A percentile compares a stretch with the other conserved stretches of the same genome.
phyloP scores from a whole-genome alignment of 176 grass and related monocot genomes.

The Pontederia crassipes region DNA sequence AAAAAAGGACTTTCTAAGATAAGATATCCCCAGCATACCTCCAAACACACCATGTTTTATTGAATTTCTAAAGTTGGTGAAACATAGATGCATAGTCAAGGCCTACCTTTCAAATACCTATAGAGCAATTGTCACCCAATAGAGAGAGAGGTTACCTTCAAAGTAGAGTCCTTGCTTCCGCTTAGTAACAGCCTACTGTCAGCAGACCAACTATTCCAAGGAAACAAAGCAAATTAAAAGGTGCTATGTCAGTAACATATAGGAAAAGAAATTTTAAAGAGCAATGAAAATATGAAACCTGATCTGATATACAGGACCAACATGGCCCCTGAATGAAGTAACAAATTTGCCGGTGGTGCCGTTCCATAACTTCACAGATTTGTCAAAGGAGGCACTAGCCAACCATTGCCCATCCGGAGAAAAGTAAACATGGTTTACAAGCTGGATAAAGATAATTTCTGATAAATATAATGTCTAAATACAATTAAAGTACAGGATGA shows the following conservation, averaged over 20 bases:
- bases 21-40: too few relatives aligned
- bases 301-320: conserved; percentile 91
- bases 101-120: too few relatives aligned
- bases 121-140: background rate
- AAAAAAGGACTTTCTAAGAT: too few relatives aligned
- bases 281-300: conserved; percentile 31
- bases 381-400: conserved; percentile 97
- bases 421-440: conserved; percentile 99
- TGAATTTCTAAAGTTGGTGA: background rate
- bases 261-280: background rate
- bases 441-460: conserved; percentile 25
- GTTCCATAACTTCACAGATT: conserved; percentile 95
- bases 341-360: conserved; percentile 84
- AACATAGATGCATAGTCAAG: background rate
- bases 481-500: too few relatives aligned
- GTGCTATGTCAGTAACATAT: background rate
- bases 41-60: background rate
- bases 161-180: conserved; percentile 95
- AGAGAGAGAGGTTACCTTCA: conserved; percentile 45
- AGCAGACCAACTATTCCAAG: conserved; percentile 58
- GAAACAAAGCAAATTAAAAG: background rate
- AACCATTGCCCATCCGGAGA: conserved; percentile 97
- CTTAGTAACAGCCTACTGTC: conserved; percentile 97
- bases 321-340: conserved; percentile 79
- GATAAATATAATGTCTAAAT: background rate